Conservation (phyloP, 768 basidiomycete species). For the Rhodotorula babjevae region DNA sequence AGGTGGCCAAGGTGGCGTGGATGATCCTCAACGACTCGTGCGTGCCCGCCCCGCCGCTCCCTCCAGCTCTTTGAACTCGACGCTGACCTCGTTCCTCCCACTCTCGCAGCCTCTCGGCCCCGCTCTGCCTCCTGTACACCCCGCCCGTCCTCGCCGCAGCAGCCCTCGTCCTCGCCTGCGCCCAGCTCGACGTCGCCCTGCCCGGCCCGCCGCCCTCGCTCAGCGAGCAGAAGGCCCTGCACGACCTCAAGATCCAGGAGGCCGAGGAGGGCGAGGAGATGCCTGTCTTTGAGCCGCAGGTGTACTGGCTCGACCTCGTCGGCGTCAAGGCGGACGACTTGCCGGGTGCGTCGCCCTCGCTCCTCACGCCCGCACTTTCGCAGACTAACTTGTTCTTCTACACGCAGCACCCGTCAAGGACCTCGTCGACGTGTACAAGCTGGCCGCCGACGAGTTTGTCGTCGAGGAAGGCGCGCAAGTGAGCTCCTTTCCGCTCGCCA, state of each 20-base stretch:
- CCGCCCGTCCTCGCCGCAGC: constrained; percentile 41
- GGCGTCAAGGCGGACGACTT: constrained; percentile 3
- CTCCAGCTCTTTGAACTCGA: not conserved
- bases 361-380: not conserved
- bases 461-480: not conserved
- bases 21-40: constrained; percentile 38
- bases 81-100: not conserved
- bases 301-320: constrained; percentile 14
- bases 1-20: constrained; percentile 26
- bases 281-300: not conserved
- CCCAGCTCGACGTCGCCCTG: not conserved
- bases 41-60: not conserved
- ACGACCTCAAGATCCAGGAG: not conserved
- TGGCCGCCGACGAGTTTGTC: not conserved
- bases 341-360: not conserved
- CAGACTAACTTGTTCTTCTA: not conserved
- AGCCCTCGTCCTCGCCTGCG: constrained; percentile 32
- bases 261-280: constrained; percentile 30
- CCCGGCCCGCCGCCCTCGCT: not conserved
- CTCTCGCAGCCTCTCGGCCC: constrained; percentile 34
- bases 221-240: constrained; percentile 10
- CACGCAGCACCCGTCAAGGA: not conserved
- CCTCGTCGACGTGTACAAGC: not conserved
- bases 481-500: not conserved
- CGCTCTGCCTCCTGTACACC: constrained; percentile 39